Base-by-base conservation (phyloP, 2,329 filamentous ascomycete species). In the Paecilomyces sp. region DNA sequence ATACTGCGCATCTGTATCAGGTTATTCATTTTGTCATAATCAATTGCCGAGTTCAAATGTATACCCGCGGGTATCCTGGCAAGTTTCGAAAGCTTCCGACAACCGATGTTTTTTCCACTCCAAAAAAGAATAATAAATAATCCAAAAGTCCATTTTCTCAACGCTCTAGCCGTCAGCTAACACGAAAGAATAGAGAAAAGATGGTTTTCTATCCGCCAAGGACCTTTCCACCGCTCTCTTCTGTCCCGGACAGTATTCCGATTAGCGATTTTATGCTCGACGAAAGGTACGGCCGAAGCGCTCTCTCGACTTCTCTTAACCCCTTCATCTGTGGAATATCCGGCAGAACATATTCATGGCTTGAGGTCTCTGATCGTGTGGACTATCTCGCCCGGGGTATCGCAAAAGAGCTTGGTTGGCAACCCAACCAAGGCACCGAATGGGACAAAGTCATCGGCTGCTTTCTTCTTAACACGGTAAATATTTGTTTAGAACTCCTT, bases 241-340 rank as follows among this genome's bases (percentile, higher is more conserved):
- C 87, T 36, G 80, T 88, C 11, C 90, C 90, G 15, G 90, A 94
- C 72, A 85, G 85, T 31, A 82, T 95, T 65, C 82, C 90, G 3
- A 81, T 95, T 60, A 82, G 83, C 64, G 85, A 93, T 57, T 95
- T 95, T 74, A 87, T 95, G 78, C 83, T 87, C 61, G 83, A 87
- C 66, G 90, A 93, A 66, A 75, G 81, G 54, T 83, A 90, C 68
- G 90, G 89, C 1, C 25, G 25, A 28, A 28, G 25, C 25, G 25
- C 25, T 28, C 25, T 28, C 25, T 36, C 85, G 90, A 54, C 74
- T 78, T 57, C 81, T 89, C 9, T 74, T 89, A 9, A 88, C 58
- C 89, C 90, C 0, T 95, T 88, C 75, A 91, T 88, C 34, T 93
- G 90, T 69, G 91, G 89, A n/a, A 65, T 93, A 33, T 86, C 86